phyloP scores from a whole-genome alignment of 345 rosid genomes.

The Salix dunnii region DNA sequence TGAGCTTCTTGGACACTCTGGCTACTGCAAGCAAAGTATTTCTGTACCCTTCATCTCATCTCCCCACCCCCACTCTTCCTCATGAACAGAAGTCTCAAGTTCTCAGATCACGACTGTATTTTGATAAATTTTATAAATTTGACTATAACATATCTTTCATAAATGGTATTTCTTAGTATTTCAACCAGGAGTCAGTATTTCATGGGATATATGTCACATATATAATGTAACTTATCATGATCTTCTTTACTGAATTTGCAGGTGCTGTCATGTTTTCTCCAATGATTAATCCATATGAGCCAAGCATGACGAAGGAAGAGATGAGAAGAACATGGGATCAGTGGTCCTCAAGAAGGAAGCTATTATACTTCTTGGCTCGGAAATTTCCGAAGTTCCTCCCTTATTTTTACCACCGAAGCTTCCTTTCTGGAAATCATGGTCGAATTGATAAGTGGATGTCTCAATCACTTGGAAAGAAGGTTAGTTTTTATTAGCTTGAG shows the following conservation, averaged over 20 bases:
- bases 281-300: conserved; percentile 73
- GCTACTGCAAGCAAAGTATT: too few species aligned
- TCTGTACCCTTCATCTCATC: too few species aligned
- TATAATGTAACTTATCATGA: too few species aligned
- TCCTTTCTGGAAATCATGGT: conserved; percentile 76
- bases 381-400: conserved; percentile 66
- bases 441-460: conserved; percentile 70
- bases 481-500: conserved; percentile 23
- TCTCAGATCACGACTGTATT: too few species aligned
- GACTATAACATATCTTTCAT: background rate
- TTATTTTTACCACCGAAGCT: conserved; percentile 54
- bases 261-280: conserved; percentile 83
- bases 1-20: too few species aligned
- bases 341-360: conserved; percentile 56
- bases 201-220: too few species aligned
- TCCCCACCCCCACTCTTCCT: too few species aligned
- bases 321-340: conserved; percentile 59
- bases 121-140: too few species aligned
- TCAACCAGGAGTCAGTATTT: too few species aligned
- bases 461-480: conserved; percentile 64
- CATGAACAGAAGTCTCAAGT: too few species aligned
- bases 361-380: conserved; percentile 62
- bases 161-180: too few species aligned
- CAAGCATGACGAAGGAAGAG: conserved; percentile 81
- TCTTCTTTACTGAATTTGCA: conserved; percentile 27